Evolutionary conservation across 495 filamentous ascomycete genomes (phyloP).

Genomic region (Aspergillus olivimuriae): DNA sequence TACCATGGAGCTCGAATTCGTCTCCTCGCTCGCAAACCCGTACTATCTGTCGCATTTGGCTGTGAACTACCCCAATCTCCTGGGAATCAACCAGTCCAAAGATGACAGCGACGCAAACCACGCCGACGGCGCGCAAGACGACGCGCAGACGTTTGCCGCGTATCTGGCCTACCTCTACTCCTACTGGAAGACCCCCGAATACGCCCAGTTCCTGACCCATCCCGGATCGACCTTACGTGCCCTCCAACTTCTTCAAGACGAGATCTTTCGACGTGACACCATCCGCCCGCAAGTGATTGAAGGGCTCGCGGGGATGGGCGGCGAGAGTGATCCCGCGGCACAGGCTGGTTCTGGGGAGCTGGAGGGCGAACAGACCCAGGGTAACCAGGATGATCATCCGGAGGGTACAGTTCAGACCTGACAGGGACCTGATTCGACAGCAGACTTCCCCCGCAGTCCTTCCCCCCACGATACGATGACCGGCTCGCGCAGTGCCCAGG

Average conservation of each 20-base stretch:
- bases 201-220: conserved; percentile 72
- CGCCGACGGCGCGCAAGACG: conserved; percentile 43
- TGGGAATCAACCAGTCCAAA: conserved; percentile 30
- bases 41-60: conserved; percentile 80
- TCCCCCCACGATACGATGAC: background rate
- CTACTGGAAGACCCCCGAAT: conserved; percentile 79
- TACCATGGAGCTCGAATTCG: conserved; percentile 57
- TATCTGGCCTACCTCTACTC: conserved; percentile 77
- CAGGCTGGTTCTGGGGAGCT: conserved; percentile 3
- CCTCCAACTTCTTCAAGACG: conserved; percentile 76
- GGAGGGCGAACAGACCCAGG: conserved; percentile 26
- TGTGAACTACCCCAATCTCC: conserved; percentile 46
- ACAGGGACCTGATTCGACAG: background rate
- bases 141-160: conserved; percentile 60
- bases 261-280: conserved; percentile 75
- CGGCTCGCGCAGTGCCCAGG: too few species aligned
- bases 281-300: conserved; percentile 67
- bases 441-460: background rate
- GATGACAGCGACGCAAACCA: conserved; percentile 30
- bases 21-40: conserved; percentile 79
- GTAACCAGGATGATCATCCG: conserved; percentile 5
- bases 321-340: conserved; percentile 22
- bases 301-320: conserved; percentile 52
- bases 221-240: conserved; percentile 78
- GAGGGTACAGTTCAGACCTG: conserved; percentile 8